Percentiles rank a stretch among this genome's conserved stretches.
Conservation (phyloP, 345 rosid genomes). For the Lepidium aucheri region DNA sequence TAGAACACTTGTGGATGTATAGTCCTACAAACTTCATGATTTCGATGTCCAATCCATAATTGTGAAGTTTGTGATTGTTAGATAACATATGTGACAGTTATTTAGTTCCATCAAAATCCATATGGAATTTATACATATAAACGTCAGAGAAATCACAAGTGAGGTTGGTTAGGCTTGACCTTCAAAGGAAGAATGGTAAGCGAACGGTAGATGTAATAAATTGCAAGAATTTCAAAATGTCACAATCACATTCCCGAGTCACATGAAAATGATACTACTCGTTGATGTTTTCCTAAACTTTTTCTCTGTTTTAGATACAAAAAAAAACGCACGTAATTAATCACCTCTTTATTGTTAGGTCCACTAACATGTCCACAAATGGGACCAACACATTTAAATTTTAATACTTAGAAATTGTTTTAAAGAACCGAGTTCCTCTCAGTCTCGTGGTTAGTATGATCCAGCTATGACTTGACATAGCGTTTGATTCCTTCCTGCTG, state of each 20-base stretch:
- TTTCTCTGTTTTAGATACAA: neutral
- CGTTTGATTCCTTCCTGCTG: no score
- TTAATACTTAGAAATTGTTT: neutral
- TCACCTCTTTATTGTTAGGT: neutral
- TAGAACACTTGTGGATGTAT: no score
- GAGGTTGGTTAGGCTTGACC: neutral
- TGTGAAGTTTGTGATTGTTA: no score
- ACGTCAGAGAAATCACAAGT: neutral
- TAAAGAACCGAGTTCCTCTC: no score
- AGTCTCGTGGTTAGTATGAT: no score
- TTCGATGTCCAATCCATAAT: no score
- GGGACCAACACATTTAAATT: neutral
- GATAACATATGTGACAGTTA: no score
- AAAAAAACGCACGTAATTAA: neutral
- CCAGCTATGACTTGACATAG: no score
- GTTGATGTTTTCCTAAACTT: neutral
- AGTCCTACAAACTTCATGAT: no score
- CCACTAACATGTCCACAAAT: neutral
- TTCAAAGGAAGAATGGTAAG: slow-evolving; percentile 19
- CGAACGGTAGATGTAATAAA: slow-evolving; percentile 17
- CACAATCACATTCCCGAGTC: slow-evolving; percentile 11
- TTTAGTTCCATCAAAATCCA: no score
- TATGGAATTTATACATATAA: no score
- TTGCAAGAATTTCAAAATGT: slow-evolving; percentile 4
- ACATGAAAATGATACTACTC: neutral